Conservation (phyloP, 2,329 filamentous ascomycete genomes). For the Fusarium miscanthi region DNA sequence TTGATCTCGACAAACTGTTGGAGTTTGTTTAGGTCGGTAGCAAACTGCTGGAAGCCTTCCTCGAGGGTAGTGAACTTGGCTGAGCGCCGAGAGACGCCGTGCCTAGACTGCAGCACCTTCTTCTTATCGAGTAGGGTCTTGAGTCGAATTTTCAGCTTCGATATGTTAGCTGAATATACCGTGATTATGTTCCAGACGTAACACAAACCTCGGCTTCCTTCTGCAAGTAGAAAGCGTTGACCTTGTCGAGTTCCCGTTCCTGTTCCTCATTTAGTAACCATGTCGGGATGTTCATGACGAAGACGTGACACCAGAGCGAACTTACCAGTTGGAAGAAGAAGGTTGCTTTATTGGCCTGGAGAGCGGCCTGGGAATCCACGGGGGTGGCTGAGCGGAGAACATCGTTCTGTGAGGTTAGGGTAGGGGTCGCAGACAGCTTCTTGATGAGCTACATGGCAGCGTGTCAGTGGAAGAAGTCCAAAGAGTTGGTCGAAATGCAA, state of each 20-base stretch:
- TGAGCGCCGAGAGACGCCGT: slow-evolving; percentile 84
- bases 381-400: slow-evolving; percentile 58
- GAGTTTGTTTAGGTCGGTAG: slow-evolving; percentile 94
- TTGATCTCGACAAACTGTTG: slow-evolving; percentile 99
- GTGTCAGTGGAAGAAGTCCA: slow-evolving; percentile 37
- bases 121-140: slow-evolving; percentile 96
- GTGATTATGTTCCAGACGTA: neutral
- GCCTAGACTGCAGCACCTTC: slow-evolving; percentile 84
- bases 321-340: slow-evolving; percentile 98
- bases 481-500: slow-evolving; percentile 29
- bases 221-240: slow-evolving; percentile 97
- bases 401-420: slow-evolving; percentile 81
- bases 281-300: slow-evolving; percentile 42
- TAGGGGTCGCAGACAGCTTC: slow-evolving; percentile 92
- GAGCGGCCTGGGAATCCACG: slow-evolving; percentile 83
- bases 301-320: slow-evolving; percentile 24
- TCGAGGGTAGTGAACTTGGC: slow-evolving; percentile 95
- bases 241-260: slow-evolving; percentile 98
- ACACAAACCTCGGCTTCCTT: slow-evolving; percentile 91
- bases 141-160: slow-evolving; percentile 89
- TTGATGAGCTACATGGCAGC: slow-evolving; percentile 84
- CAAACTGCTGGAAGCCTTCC: slow-evolving; percentile 97
- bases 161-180: slow-evolving; percentile 20
- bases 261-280: slow-evolving; percentile 60
- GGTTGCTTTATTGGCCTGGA: slow-evolving; percentile 97